These are phyloP conservation scores for Russula brevipes DNA, from an alignment of 768 basidiomycete species.

Conservation along the genomic window DNA sequence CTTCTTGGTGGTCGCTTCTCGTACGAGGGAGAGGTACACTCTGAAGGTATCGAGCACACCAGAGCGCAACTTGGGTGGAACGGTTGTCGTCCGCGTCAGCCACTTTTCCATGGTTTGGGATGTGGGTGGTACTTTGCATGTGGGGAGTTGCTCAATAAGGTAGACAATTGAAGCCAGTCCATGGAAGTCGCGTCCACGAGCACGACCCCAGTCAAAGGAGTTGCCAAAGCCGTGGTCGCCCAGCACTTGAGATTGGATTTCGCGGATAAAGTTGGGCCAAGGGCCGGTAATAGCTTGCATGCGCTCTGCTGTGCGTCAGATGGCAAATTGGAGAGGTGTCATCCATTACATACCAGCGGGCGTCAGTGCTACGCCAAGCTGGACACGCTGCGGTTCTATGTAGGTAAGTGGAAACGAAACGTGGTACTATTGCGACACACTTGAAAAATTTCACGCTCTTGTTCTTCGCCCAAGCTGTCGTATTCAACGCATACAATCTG, in stretches of 20 bases:
- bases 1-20: constrained; percentile 32
- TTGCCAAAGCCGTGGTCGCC: constrained; percentile 33
- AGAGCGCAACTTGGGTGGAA: constrained; percentile 31
- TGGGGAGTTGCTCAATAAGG: constrained; percentile 29
- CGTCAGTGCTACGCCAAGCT: constrained; percentile 72
- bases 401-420: constrained; percentile 4
- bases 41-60: constrained; percentile 41
- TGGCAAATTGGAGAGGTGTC: not conserved
- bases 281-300: constrained; percentile 60
- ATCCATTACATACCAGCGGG: constrained; percentile 46
- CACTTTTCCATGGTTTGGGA: constrained; percentile 30
- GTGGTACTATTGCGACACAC: constrained; percentile 34
- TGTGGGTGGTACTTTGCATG: constrained; percentile 19
- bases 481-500: constrained; percentile 77
- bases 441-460: constrained; percentile 71
- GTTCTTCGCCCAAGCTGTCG: constrained; percentile 40
- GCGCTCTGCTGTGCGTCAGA: constrained; percentile 43
- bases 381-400: constrained; percentile 50
- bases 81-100: constrained; percentile 29
- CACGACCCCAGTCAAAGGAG: constrained; percentile 35
- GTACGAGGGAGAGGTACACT: constrained; percentile 44
- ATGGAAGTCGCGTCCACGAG: constrained; percentile 38
- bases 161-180: constrained; percentile 32
- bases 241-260: constrained; percentile 45
- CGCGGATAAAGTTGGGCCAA: constrained; percentile 55